A percentile compares a stretch with the other conserved stretches of the same genome.
phyloP scores from a whole-genome alignment of 768 basidiomycete genomes.

The Pluteus cervinus region DNA sequence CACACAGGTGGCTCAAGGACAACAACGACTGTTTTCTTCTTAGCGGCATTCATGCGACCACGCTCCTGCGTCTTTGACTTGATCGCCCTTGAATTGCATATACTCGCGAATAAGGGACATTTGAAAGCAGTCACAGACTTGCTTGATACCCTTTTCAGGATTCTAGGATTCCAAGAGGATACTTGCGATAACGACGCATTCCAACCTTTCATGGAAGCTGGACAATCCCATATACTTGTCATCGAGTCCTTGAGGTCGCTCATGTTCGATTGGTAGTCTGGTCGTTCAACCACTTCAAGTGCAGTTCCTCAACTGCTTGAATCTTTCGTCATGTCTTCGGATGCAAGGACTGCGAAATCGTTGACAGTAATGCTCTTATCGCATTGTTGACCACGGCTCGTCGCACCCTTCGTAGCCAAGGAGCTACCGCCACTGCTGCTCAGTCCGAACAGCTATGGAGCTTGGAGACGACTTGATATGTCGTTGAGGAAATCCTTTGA shows the following conservation, averaged over 20 bases:
- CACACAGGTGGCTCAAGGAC: conserved; percentile 71
- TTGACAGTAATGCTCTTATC: conserved; percentile 70
- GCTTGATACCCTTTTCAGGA: conserved; percentile 77
- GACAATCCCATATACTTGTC: conserved; percentile 79
- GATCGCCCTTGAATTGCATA: conserved; percentile 82
- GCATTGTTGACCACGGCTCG: conserved; percentile 58
- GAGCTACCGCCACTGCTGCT: conserved; percentile 52
- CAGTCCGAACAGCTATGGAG: conserved; percentile 68
- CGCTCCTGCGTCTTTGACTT: conserved; percentile 84
- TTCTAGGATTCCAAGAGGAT: conserved; percentile 52
- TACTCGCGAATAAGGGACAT: conserved; percentile 74
- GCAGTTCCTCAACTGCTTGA: conserved; percentile 58
- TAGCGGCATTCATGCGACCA: conserved; percentile 74
- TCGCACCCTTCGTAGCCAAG: conserved; percentile 60
- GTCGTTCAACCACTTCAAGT: conserved; percentile 50
- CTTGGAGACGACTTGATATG: conserved; percentile 86
- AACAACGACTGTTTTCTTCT: conserved; percentile 56
- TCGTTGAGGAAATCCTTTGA: conserved; percentile 83
- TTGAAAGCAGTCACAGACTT: conserved; percentile 68
- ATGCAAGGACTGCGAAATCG: conserved; percentile 77
- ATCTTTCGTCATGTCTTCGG: conserved; percentile 65
- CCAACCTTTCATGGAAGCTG: conserved; percentile 62
- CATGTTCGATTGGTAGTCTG: conserved; percentile 80
- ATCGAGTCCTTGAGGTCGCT: conserved; percentile 86
- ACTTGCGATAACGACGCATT: no score